Base-by-base conservation (phyloP, 2,329 filamentous ascomycete genomes). In the Penicillium frequentans region DNA sequence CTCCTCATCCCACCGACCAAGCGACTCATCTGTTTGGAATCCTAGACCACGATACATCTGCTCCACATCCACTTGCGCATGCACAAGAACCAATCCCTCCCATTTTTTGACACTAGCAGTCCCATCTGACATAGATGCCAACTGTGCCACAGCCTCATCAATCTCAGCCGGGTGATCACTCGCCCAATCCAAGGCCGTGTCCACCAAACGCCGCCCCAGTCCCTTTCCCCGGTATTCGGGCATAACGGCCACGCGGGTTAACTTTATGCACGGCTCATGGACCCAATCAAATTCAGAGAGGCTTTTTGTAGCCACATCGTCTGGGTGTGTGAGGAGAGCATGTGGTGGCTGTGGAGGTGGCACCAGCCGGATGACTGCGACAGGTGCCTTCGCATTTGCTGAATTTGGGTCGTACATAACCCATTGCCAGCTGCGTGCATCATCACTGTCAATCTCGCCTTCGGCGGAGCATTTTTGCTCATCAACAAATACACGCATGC, bases 1-100 rank as follows among this genome's bases (percentile, higher is more conserved):
- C 68, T 95, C 91, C 73, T 97, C 92, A 60, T 82, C 80, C 91
- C 92, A 97, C 31, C 73, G 81, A 1, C 90, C 90, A 84, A 93
- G 85, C 10, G 75, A 79, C 68, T 89, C 82, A 73, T 97, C 92
- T 10, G 84, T 78, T 60, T 79, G 75, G 72, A 96, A 97, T 0
- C 91, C 92, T 74, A 88, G 83, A 68, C 80, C 83, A 67, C 78
- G 76, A 86, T 92, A 98, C 64, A 87, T 79, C 27, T 75, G 76
- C 62, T 86, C 81, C 14, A 89, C 85, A 31, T 79, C 73, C 54
- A 83, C 81, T 77, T 96, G 92, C 3, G 91, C 90, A 78, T 97
- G 93, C 24, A 90, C 83, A 69, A 91, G 86, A 8, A 93, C 80
- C 44, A 96, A 79, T 0, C 93, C 92, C 21, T 83, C 82, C 89